Conservation (phyloP, 164 flowering plant species). For the Magnolia officinalis region DNA sequence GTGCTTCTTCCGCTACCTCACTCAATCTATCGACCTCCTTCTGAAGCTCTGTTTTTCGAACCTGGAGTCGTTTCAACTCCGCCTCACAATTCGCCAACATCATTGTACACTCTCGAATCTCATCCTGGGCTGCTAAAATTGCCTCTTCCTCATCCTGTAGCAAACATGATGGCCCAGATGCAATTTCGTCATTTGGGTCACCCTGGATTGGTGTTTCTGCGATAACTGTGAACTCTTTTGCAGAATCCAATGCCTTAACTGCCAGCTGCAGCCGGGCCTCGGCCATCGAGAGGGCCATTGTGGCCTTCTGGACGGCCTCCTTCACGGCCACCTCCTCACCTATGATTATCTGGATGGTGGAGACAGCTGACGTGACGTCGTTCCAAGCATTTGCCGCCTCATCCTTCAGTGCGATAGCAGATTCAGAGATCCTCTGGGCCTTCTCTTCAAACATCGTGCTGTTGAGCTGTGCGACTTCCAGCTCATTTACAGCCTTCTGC, state of each 20-base stretch:
- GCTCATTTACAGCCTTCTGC: conserved; percentile 63
- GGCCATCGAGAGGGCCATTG: conserved; percentile 80
- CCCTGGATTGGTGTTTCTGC: conserved; percentile 24
- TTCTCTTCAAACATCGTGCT: conserved; percentile 90
- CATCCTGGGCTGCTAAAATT: conserved; percentile 52
- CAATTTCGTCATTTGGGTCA: conserved; percentile 27
- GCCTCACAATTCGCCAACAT: conserved; percentile 51
- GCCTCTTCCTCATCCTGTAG: conserved; percentile 37
- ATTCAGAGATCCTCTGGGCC: conserved; percentile 84
- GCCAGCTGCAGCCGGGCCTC: conserved; percentile 81
- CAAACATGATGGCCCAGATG: conserved; percentile 10
- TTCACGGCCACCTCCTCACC: conserved; percentile 61
- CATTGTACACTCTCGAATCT: conserved; percentile 45
- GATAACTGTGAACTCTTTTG: conserved; percentile 25
- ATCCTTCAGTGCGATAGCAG: conserved; percentile 85
- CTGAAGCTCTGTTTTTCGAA: conserved; percentile 71
- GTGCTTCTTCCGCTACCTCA: conserved; percentile 68
- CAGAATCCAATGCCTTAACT: conserved; percentile 38
- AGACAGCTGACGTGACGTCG: conserved; percentile 49
- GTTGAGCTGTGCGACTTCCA: conserved; percentile 76
- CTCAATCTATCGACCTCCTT: conserved; percentile 68
- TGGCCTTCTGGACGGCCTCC: conserved; percentile 84
- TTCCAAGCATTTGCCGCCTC: conserved; percentile 67
- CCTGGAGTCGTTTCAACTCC: conserved; percentile 56
- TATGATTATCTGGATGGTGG: conserved; percentile 47